These are phyloP conservation scores for Rhizophagus sp. DNA, from an alignment of 192 early-diverging fungal species.

Conservation along the genomic window DNA sequence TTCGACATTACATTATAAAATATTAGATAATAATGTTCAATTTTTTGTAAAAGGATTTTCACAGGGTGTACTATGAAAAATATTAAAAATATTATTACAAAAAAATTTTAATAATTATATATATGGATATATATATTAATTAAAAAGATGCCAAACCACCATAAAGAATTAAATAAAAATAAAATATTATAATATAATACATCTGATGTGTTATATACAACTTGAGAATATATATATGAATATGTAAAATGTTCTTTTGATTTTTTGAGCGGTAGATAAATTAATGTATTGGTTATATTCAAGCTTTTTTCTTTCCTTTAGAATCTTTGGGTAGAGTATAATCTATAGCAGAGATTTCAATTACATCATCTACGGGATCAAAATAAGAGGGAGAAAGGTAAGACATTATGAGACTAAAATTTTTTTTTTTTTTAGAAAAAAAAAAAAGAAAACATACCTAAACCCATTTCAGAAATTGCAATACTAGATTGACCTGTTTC, in stretches of 20 bases:
- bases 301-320: neutral
- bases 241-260: neutral
- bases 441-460: neutral
- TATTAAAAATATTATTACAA: neutral
- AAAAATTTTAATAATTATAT: neutral
- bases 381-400: neutral
- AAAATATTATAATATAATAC: too few relatives aligned
- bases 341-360: neutral
- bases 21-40: constrained; percentile 59
- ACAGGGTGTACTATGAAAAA: constrained; percentile 36
- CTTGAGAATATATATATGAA: neutral
- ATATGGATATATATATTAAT: neutral
- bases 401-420: neutral
- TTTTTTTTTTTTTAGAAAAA: too few relatives aligned
- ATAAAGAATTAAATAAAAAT: too few relatives aligned
- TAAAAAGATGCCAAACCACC: neutral
- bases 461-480: neutral
- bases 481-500: neutral
- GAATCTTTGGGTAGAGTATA: neutral
- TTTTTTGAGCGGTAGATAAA: neutral
- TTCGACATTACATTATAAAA: constrained; percentile 57
- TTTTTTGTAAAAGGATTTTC: constrained; percentile 63
- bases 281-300: neutral
- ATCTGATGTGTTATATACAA: neutral
- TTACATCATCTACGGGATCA: neutral